phyloP scores from a whole-genome alignment of 306 rosid species.

The Glycyrrhiza uralensis region DNA sequence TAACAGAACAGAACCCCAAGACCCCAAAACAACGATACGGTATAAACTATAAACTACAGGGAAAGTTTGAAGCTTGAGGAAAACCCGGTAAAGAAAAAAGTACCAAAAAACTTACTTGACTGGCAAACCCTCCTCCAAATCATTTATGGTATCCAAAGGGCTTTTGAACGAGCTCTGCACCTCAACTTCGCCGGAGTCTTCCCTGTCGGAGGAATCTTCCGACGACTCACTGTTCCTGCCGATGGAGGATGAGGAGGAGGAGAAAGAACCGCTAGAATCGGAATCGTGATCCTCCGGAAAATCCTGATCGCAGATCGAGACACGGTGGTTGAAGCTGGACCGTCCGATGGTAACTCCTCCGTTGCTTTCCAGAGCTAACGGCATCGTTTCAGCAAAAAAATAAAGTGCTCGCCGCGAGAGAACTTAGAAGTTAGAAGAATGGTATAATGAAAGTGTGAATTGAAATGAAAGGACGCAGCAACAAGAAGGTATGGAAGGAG shows the following conservation, averaged over 20 bases:
- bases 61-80: neutral
- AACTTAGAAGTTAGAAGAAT: neutral
- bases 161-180: constrained; percentile 58
- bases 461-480: constrained; percentile 8
- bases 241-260: constrained; percentile 60
- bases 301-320: constrained; percentile 50
- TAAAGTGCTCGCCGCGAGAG: neutral
- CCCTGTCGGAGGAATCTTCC: constrained; percentile 52
- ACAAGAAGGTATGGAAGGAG: neutral
- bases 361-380: constrained; percentile 40
- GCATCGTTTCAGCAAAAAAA: constrained; percentile 35
- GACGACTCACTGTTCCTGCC: constrained; percentile 59
- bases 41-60: neutral
- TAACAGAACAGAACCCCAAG: neutral
- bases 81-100: constrained; percentile 5
- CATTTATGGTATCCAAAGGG: constrained; percentile 60
- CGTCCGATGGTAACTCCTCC: constrained; percentile 31
- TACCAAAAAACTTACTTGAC: constrained; percentile 45
- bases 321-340: constrained; percentile 41
- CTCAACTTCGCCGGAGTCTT: constrained; percentile 52
- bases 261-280: constrained; percentile 56
- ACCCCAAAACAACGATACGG: neutral
- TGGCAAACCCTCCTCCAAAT: constrained; percentile 64
- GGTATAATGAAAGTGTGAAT: neutral
- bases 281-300: constrained; percentile 42